phyloP scores from a whole-genome alignment of 2,329 filamentous ascomycete species.

The Cordyceps javanica region DNA sequence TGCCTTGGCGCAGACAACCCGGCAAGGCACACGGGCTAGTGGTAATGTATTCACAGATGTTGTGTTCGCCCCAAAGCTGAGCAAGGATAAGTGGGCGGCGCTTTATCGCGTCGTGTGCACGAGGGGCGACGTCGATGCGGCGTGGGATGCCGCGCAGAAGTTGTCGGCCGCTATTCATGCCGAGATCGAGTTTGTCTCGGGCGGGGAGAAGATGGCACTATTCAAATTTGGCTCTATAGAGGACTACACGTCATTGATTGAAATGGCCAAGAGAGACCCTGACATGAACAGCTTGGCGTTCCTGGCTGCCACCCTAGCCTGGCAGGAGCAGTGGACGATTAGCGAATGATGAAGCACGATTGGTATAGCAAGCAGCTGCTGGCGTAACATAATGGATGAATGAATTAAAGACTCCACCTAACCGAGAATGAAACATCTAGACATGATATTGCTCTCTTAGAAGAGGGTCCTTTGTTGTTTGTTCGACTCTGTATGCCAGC shows the following conservation, averaged over 20 bases:
- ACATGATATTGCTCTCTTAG: too few relatives aligned
- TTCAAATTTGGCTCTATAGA: neutral
- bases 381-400: neutral
- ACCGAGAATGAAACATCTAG: too few relatives aligned
- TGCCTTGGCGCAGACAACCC: neutral
- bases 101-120: neutral
- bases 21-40: neutral
- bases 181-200: neutral
- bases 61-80: neutral
- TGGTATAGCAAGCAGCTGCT: neutral
- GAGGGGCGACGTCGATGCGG: neutral
- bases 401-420: neutral
- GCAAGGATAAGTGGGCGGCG: neutral
- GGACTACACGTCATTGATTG: neutral
- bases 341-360: neutral
- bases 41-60: neutral
- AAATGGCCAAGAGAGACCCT: slow-evolving; percentile 1
- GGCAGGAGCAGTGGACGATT: slow-evolving; percentile 7
- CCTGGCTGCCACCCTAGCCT: slow-evolving; percentile 5
- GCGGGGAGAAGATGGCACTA: neutral
- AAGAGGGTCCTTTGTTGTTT: too few relatives aligned
- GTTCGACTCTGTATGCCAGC: too few relatives aligned
- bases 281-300: slow-evolving; percentile 10
- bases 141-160: neutral
- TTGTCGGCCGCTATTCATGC: neutral